Evolutionary conservation across 495 filamentous ascomycete genomes (phyloP), one percentile per base, ranked within the genome.

Genomic region (Tuber melanosporum): DNA sequence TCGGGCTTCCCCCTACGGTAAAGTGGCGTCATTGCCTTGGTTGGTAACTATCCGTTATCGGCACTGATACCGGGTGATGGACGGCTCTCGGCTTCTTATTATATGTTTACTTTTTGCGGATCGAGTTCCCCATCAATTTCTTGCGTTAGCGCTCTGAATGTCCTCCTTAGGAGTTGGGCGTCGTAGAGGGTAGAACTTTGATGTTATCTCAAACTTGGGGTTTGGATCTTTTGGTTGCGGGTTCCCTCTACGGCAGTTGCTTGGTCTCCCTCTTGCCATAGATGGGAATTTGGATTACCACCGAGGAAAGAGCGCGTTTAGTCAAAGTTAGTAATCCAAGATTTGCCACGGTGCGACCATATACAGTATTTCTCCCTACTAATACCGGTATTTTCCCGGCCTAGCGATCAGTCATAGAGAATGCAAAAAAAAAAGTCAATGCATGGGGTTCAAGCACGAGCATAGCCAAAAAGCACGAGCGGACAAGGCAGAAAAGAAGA

Each of bases 71-170:
- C 26, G 26, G 12, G 36, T 36, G 57, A 66, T 66, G 12, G 57
- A 66, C 26, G 57, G 57, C 57, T 66, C 26, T 36, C 57, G 57
- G 57, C n/a, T 26, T 36, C 57, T 66, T 66, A 26, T 36, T 66
- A 36, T 26, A 17, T 66, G 32, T 36, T 66, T 66, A 66, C 57
- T 66, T 66, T 66, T 66, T 17, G 57, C 57, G 57, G 57, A 36
- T 66, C 57, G 57, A 66, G 57, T 66, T 66, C 57, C 57, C 57
- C 57, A 66, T 66, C n/a, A 66, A 66, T 66, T 66, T 17, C 57
- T 26, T 36, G 57, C 26, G 14, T 36, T 66, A 17, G 57, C 57
- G 57, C 57, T 2, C 17, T 36, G 32, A 19, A 66, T 66, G 14
- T 66, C 57, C 36, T 17, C 32, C 57, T 26, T 26, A 66, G 26